These are phyloP conservation scores for Rhytidhysteron rufulum DNA, from an alignment of 2,329 filamentous ascomycete species.

Conservation along the genomic window DNA sequence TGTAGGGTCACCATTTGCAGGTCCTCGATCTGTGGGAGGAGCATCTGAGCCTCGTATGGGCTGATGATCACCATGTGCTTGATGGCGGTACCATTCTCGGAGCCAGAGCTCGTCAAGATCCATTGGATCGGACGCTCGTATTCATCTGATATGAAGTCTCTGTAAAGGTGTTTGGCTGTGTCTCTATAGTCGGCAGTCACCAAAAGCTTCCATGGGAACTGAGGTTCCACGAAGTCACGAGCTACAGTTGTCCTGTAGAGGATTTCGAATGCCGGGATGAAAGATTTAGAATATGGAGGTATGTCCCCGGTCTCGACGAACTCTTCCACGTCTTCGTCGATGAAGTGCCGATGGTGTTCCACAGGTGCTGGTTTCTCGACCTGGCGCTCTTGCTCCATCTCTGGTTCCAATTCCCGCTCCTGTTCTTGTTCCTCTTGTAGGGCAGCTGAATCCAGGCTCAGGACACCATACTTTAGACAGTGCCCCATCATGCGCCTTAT, in stretches of 20 bases:
- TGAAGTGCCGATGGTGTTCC: conserved; percentile 34
- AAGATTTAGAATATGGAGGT: conserved; percentile 24
- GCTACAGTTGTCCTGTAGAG: conserved; percentile 42
- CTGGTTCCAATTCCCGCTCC: conserved; percentile 63
- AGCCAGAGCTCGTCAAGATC: conserved; percentile 36
- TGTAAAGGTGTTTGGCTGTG: conserved; percentile 44
- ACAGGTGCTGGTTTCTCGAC: conserved; percentile 46
- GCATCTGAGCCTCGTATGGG: conserved; percentile 55
- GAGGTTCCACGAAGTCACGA: conserved; percentile 21
- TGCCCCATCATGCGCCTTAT: too few species aligned
- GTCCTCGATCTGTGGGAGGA: conserved; percentile 43
- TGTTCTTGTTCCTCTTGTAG: conserved; percentile 66
- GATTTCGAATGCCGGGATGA: conserved; percentile 45
- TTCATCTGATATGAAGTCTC: conserved; percentile 32
- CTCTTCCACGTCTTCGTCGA: conserved; percentile 33
- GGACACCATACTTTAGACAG: too few species aligned
- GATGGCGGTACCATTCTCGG: too few species aligned
- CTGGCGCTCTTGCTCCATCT: conserved; percentile 59
- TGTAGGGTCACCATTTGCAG: conserved; percentile 41
- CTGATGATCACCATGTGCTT: conserved; percentile 61
- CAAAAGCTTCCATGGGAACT: conserved; percentile 41
- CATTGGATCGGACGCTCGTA: conserved; percentile 55
- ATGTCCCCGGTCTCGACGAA: conserved; percentile 42
- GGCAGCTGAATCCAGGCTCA: too few species aligned
- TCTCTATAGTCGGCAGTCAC: conserved; percentile 55